phyloP scores from a whole-genome alignment of 2,329 filamentous ascomycete genomes.

The Penicillium sp. region DNA sequence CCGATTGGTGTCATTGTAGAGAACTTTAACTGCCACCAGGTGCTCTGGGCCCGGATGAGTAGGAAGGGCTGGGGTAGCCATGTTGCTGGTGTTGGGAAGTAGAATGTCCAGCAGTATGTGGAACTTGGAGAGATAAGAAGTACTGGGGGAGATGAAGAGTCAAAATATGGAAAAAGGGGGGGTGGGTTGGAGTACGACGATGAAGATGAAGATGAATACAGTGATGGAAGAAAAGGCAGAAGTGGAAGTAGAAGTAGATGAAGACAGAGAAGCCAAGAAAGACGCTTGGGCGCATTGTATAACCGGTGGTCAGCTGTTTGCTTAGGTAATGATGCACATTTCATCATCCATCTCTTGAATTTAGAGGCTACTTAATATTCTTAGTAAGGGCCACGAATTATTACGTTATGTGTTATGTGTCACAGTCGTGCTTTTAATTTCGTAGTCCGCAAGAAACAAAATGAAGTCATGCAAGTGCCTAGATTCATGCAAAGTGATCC shows the following conservation, averaged over 20 bases:
- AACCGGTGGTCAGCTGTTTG: background rate
- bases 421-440: constrained; percentile 12
- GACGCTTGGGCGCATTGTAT: background rate
- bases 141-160: background rate
- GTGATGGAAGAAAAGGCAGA: constrained; percentile 15
- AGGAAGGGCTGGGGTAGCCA: constrained; percentile 39
- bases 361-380: background rate
- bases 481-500: constrained; percentile 20
- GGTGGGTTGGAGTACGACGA: background rate
- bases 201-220: constrained; percentile 11
- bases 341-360: too few relatives aligned
- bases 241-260: constrained; percentile 13
- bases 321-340: background rate
- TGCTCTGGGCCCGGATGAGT: constrained; percentile 59
- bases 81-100: constrained; percentile 21
- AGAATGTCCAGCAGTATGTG: constrained; percentile 3
- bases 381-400: background rate
- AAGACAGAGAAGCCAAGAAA: background rate
- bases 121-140: constrained; percentile 10
- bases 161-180: constrained; percentile 1
- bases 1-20: constrained; percentile 67
- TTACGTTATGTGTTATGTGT: background rate
- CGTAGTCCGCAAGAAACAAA: constrained; percentile 12
- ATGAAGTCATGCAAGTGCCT: constrained; percentile 22
- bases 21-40: constrained; percentile 79